Conservation (phyloP, 257 asterid species). For the Scutellaria baicalensis region DNA sequence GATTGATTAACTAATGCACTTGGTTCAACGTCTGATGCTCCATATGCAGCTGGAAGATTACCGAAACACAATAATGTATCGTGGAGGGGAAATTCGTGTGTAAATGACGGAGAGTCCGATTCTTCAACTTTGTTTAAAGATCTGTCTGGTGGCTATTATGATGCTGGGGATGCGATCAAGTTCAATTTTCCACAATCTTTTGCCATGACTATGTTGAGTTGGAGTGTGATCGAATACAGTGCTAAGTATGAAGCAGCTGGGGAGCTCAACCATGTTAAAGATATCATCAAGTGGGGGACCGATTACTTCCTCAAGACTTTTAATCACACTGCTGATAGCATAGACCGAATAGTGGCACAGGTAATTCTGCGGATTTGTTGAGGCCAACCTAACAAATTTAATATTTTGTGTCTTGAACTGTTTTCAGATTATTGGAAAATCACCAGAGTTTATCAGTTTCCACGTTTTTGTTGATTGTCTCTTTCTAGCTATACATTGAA, state of each 20-base stretch:
- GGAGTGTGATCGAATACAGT: slow-evolving; percentile 95
- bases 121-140: slow-evolving; percentile 45
- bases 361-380: slow-evolving; percentile 21
- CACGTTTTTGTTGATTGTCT: not conserved
- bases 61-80: slow-evolving; percentile 94
- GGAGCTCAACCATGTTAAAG: slow-evolving; percentile 83
- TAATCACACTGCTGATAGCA: slow-evolving; percentile 78
- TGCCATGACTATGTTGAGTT: slow-evolving; percentile 95
- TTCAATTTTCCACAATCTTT: slow-evolving; percentile 81
- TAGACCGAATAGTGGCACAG: slow-evolving; percentile 68
- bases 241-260: slow-evolving; percentile 89
- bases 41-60: slow-evolving; percentile 71
- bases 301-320: slow-evolving; percentile 93
- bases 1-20: not conserved
- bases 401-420: not conserved
- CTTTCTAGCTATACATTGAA: not conserved
- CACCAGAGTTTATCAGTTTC: not conserved
- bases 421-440: not conserved
- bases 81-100: slow-evolving; percentile 90
- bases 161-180: slow-evolving; percentile 97
- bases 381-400: not conserved
- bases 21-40: slow-evolving; percentile 15
- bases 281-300: slow-evolving; percentile 95
- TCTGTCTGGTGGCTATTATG: slow-evolving; percentile 82
- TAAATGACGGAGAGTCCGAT: slow-evolving; percentile 64